Base-by-base conservation (phyloP, 495 filamentous ascomycete genomes). In the Haplographium delicatum region DNA sequence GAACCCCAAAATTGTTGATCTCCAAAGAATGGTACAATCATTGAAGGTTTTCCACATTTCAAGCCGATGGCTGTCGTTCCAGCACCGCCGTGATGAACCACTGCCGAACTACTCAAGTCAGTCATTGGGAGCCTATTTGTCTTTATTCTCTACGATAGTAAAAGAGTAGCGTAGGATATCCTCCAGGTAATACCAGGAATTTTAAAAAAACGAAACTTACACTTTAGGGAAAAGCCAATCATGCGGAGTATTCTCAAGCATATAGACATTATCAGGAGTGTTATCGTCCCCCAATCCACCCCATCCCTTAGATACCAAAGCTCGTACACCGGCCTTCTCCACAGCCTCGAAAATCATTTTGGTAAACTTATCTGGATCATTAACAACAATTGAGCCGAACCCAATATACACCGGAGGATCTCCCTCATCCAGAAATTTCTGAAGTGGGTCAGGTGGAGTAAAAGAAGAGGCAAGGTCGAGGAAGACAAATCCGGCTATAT, bases 1-100 rank as follows among this genome's bases (percentile, higher is more conserved):
- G 72, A 65, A 8, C 86, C 88, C 89, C 89, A 95, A 64, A 93
- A 93, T 13, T 80, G 74, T 65, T 95, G 88, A 53, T 85, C 82
- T 0, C 82, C 82, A 56, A 85, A 85, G 62, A 85, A 85, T 4
- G 82, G 81, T 1, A 85, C 79, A 24, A 85, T 70, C 72, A 85
- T 79, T 15, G 79, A 84, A 18, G 82, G 82, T 51, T 73, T 79
- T 0, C 79, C 82, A 47, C 73, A 79, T 59, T 79, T 80, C 20
- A 85, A 69, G 13, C 80, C 77, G 16, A 80, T 82, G 3, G 82
- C 82, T 4, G 82, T 84, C 1, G 82, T 85, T 2, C 82, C 82
- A 1, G 82, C 82, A 1, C 82, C 82, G 3, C 82, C 82, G 51
- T 85, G 82, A 47, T 84, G 82, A 1, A 85, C 74, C 16, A 80